phyloP scores from a whole-genome alignment of 2,329 filamentous ascomycete genomes.

The Graphilbum fragrans region DNA sequence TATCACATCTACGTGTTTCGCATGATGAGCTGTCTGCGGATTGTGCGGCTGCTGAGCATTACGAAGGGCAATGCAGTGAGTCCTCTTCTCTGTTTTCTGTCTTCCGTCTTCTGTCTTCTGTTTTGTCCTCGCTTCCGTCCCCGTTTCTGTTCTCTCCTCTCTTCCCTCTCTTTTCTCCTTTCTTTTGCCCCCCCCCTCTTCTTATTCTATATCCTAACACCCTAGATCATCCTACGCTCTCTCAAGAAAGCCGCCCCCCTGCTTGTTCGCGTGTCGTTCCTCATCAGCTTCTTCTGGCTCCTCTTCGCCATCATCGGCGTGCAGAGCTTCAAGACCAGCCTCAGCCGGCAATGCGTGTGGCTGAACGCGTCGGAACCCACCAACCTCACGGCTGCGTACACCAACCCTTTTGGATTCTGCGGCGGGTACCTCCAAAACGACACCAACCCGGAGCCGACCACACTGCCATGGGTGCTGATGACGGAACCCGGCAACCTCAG shows the following conservation, averaged over 20 bases:
- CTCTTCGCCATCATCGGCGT: conserved; percentile 94
- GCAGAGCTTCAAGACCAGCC: conserved; percentile 84
- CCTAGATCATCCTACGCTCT: conserved; percentile 79
- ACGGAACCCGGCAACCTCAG: conserved; percentile 21
- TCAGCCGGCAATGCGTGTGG: conserved; percentile 70
- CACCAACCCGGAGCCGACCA: conserved; percentile 32
- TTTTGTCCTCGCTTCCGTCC: too few relatives aligned
- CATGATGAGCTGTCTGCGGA: conserved; percentile 92
- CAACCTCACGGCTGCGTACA: conserved; percentile 43
- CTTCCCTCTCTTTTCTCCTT: too few relatives aligned
- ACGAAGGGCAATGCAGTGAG: conserved; percentile 86
- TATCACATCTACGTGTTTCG: conserved; percentile 80
- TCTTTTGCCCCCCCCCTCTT: neutral
- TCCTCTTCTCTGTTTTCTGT: conserved; percentile 5
- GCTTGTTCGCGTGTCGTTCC: conserved; percentile 82
- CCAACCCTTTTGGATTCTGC: conserved; percentile 64
- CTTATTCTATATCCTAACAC: neutral
- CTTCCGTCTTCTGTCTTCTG: neutral
- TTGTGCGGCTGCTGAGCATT: conserved; percentile 77
- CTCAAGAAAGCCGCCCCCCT: conserved; percentile 90
- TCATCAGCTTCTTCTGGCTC: conserved; percentile 96
- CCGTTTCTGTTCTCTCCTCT: neutral
- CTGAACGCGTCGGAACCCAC: conserved; percentile 48
- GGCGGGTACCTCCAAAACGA: conserved; percentile 62
- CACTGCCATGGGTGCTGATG: conserved; percentile 52